These are phyloP conservation scores for Ajuga chamaepitys DNA, from an alignment of 257 asterid species.

Conservation along the genomic window DNA sequence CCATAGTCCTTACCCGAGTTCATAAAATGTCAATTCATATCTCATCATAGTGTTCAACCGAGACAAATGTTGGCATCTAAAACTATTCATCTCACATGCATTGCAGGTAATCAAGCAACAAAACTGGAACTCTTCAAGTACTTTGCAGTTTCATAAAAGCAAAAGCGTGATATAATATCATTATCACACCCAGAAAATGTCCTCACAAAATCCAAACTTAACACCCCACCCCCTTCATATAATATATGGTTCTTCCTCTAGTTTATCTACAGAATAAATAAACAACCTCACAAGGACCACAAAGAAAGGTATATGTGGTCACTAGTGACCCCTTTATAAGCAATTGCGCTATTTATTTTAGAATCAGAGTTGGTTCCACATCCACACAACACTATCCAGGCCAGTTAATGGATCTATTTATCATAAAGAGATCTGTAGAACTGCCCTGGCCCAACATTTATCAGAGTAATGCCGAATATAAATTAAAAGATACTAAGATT, in stretches of 20 bases:
- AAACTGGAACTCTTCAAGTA: conserved; percentile 5
- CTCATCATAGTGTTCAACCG: too few species aligned
- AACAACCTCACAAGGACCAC: conserved; percentile 38
- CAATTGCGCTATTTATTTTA: conserved; percentile 16
- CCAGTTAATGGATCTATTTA: too few species aligned
- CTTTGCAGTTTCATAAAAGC: conserved; percentile 9
- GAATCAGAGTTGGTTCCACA: conserved; percentile 33
- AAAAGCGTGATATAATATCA: conserved; percentile 17
- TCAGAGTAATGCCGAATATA: neutral
- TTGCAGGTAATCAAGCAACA: neutral
- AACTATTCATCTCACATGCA: neutral
- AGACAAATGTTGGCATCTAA: too few species aligned
- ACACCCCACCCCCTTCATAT: conserved; percentile 1
- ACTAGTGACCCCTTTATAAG: conserved; percentile 15
- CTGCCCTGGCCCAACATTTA: neutral
- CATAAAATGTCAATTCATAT: too few species aligned
- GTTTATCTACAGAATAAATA: conserved; percentile 15
- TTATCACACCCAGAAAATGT: conserved; percentile 22
- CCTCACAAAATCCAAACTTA: conserved; percentile 21
- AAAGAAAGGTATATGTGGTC: conserved; percentile 19
- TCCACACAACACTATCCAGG: conserved; percentile 16
- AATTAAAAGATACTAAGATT: neutral
- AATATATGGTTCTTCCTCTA: conserved; percentile 4
- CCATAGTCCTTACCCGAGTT: too few species aligned
- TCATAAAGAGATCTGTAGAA: too few species aligned